Evolutionary conservation across 345 rosid species (phyloP), one percentile per base, ranked within the genome.

Genomic region (Clarkia xantiana): DNA sequence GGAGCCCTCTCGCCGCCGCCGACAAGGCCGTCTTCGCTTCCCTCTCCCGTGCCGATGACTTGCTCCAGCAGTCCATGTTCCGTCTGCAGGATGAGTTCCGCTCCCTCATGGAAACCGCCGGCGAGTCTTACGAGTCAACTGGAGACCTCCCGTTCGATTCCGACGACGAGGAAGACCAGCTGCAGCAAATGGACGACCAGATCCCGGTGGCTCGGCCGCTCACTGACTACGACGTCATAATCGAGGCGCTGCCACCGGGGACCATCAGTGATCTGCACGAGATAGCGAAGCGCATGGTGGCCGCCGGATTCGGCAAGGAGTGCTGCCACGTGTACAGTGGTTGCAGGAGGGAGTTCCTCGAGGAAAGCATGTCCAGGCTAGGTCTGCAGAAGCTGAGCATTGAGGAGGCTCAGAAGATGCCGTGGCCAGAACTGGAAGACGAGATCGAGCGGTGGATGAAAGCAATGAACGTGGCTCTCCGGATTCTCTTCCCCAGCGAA

Each of bases 401-500:
- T 47, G 95, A 82, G 13, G 97, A 89, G 45, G 88, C 82, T 43
- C 94, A 77, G 22, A 75, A 71, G 58, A 74, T 81, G 84, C 68
- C 73, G 11, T 86, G 94, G 97, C 75, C 62, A 20, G 88, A 79
- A 14, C 70, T 86, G 1, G 91, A 86, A 45, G 95, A 81, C 43
- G 84, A 86, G 61, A 86, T 90, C 6, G 91, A 86, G 36, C 79
- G 84, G 39, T 86, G 95, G 94, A 84, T 77, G 19, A 90, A 90
- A 70, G 88, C 91, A 2, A 68, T 79, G 1, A 77, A 78, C 23
- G 91, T 86, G 17, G 69, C 77, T 8, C 70, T 90, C 2, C 76
- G 86, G 9, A 81, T 90, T 57, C 77, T 90, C 38, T 90, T 82
- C 60, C 95, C 97, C 2, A 86, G 95, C 50, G 97, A 90, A 66